Evolutionary conservation across 306 rosid species (phyloP), one percentile per base, ranked within the genome.

Genomic region (Glycine soja): DNA sequence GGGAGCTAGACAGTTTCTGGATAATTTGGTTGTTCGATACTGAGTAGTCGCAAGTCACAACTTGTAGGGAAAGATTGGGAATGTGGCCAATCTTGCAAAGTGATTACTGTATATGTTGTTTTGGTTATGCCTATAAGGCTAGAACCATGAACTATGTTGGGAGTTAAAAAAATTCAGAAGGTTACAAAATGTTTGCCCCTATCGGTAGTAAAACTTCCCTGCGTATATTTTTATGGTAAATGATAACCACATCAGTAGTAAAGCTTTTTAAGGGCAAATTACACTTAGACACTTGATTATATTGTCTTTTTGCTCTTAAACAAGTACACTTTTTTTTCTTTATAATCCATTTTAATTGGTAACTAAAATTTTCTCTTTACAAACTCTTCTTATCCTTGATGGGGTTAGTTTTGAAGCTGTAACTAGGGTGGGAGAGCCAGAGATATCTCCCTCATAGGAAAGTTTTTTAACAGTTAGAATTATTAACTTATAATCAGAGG

Each of bases 1-100:
- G 30, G 75, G 63, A 53, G 76, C 70, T 36, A 51, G 71, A 51
- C 80, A 19, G 34, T 52, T 19, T 63, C 52, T 69, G 57, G 74
- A 86, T 38, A 10, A 74, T 79, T 48, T 13, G 34, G 72, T 72
- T 16, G 42, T 58, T 57, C 14, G 16, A 34, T 34, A 16, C 43
- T 38, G 64, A 34, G 30, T 64, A 70, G 64, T 75, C 61, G 78
- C 2, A 24, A 24, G 30, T 24, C 30, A 24, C 75, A 68, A 61
- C 52, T 6, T 16, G 8, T 30, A 61, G 71, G 71, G 40, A 66
- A 74, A 62, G 8, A 34, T 53, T 62, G 51, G 50, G 38, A 54
- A 34, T 30, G 72, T 69, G 70, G 36, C 40, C 75, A 75, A 64
- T 53, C 0, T 48, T 47, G 24, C 57, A 76, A 68, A 50, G 43